These are phyloP conservation scores for Moniliella sp. DNA, from an alignment of 1,284 basidiomycete genomes.

Conservation along the genomic window DNA sequence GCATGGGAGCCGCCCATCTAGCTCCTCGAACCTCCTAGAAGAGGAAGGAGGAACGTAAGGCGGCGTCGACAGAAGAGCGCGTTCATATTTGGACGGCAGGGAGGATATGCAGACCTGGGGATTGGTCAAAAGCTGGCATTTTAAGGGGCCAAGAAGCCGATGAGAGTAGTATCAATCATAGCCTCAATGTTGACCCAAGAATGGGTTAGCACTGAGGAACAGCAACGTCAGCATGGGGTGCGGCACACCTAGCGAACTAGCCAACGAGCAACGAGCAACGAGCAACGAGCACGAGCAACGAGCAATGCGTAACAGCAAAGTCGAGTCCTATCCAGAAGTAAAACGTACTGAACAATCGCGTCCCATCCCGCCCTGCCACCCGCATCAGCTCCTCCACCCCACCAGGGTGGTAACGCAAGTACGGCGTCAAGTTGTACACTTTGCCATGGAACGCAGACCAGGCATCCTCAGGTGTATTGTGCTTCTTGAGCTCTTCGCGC, in stretches of 20 bases:
- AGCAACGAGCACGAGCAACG: too few relatives aligned
- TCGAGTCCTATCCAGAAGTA: constrained; percentile 39
- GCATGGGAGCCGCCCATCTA: too few relatives aligned
- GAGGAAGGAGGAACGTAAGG: too few relatives aligned
- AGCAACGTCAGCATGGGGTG: constrained; percentile 6
- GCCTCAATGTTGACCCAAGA: constrained; percentile 84
- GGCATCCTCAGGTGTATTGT: constrained; percentile 64
- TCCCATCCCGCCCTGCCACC: constrained; percentile 82
- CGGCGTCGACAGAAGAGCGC: too few relatives aligned
- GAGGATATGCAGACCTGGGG: too few relatives aligned
- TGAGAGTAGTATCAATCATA: constrained; percentile 72
- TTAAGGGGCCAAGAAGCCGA: constrained; percentile 68
- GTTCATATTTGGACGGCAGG: too few relatives aligned
- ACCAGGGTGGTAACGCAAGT: constrained; percentile 76
- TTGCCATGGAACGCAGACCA: constrained; percentile 82
- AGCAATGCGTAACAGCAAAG: not conserved
- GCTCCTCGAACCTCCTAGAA: too few relatives aligned
- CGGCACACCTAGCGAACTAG: too few relatives aligned
- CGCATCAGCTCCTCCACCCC: constrained; percentile 82
- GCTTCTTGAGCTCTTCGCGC: constrained; percentile 58
- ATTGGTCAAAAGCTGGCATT: too few relatives aligned
- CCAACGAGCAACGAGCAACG: too few relatives aligned
- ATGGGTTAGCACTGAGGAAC: constrained; percentile 41
- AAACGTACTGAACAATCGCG: constrained; percentile 76
- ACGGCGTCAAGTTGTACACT: constrained; percentile 88